Conservation (phyloP, 1,139 yeast species). For the Arxiozyma slooffiae region DNA sequence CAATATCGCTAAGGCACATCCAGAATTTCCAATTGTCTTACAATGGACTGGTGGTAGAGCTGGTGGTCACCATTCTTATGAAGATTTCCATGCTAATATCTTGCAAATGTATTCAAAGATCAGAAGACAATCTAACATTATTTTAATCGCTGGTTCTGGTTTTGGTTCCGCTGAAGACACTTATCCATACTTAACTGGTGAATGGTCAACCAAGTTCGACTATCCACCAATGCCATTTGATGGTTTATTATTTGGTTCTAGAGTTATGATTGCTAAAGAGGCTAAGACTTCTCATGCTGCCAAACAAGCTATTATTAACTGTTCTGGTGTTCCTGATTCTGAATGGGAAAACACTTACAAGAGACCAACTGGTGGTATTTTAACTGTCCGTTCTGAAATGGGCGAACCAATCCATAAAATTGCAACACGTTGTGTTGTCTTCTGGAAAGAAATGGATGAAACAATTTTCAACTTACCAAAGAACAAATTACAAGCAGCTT, state of each 20-base stretch:
- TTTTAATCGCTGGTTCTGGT: conserved; percentile 94
- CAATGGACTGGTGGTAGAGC: conserved; percentile 99
- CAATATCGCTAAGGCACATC: conserved; percentile 89
- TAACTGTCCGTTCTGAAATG: conserved; percentile 96
- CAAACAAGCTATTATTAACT: conserved; percentile 79
- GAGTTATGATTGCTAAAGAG: conserved; percentile 97
- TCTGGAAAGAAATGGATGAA: conserved; percentile 96
- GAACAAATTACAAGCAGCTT: conserved; percentile 73
- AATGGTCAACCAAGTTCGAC: conserved; percentile 76
- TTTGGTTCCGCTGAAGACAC: conserved; percentile 96
- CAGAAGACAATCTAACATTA: conserved; percentile 82
- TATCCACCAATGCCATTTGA: conserved; percentile 99
- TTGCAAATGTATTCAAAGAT: conserved; percentile 91
- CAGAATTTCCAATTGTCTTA: conserved; percentile 86
- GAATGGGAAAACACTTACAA: conserved; percentile 93
- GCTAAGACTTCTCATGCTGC: conserved; percentile 91
- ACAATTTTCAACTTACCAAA: conserved; percentile 87
- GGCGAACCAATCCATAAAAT: conserved; percentile 99
- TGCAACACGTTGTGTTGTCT: conserved; percentile 94
- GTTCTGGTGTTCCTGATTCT: conserved; percentile 79
- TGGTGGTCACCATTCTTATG: conserved; percentile 99
- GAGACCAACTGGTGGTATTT: conserved; percentile 92
- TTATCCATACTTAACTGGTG: conserved; percentile 93
- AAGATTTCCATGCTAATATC: conserved; percentile 97
- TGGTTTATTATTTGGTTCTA: conserved; percentile 91